Base-by-base conservation (phyloP, 2,329 filamentous ascomycete genomes). In the Penicillium sp. region DNA sequence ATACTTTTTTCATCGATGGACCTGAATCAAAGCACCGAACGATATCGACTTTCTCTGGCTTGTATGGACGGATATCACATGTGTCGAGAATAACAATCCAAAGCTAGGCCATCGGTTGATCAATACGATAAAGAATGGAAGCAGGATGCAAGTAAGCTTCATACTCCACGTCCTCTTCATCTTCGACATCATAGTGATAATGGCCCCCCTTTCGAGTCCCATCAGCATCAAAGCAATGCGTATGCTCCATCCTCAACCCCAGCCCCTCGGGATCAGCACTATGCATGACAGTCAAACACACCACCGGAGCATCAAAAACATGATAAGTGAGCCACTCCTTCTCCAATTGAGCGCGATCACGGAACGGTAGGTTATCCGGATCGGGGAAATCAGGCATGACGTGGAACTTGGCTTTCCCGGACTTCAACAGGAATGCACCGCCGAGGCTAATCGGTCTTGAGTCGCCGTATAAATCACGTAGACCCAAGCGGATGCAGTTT, bases 91-190 rank as follows among this genome's bases (percentile, higher is more conserved):
- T 22, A 22, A 36, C n/a, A 9, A 20, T 4, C 9, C 8, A 4
- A 20, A 10, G 18, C 16, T 20, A 38, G 5, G 18, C 3, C 16
- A 20, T 18, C 10, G 63, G 63, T 48, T 42, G 50, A 53, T 76
- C 74, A 43, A 77, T 64, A 2, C 74, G 62, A 53, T 75, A 77
- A 1, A 79, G 48, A 3, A 55, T 49, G 25, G 73, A 67, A 4
- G 74, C 76, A 7, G 71, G 66, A 52, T 77, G 76, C 27, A 78
- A 75, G 58, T 76, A 79, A 1, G 66, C 76, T 52, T 77, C 74
- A 56, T 79, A 79, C 48, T 77, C 74, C 9, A 79, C 64, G 1
- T 71, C 66, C 1, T 69, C 61, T 0, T 53, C 63, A 5, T 63
- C 58, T 6, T 67, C 63, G 1, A 71, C 44, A 60, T 74, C 75